Evolutionary conservation across 768 basidiomycete species (phyloP).

Genomic region (Psilocybe cubensis): DNA sequence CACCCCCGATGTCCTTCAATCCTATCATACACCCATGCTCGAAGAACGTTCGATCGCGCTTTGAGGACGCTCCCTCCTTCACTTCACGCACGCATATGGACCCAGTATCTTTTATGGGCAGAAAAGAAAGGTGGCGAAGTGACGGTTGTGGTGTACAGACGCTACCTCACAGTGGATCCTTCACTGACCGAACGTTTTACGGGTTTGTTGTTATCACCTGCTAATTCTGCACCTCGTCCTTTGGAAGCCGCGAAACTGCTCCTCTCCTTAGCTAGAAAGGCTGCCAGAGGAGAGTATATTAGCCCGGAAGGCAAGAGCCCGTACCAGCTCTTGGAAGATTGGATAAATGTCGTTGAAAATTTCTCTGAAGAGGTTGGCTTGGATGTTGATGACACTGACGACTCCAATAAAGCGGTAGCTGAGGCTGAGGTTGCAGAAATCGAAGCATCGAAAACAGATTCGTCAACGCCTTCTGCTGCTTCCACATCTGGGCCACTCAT

Average conservation of each 20-base stretch:
- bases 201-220: slow-evolving; percentile 64
- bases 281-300: slow-evolving; percentile 78
- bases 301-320: slow-evolving; percentile 95
- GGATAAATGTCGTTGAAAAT: slow-evolving; percentile 88
- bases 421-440: slow-evolving; percentile 48
- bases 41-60: slow-evolving; percentile 93
- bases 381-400: slow-evolving; percentile 74
- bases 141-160: slow-evolving; percentile 81
- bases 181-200: slow-evolving; percentile 82
- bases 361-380: slow-evolving; percentile 93
- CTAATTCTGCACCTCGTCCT: slow-evolving; percentile 64
- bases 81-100: slow-evolving; percentile 91
- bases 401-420: slow-evolving; percentile 53
- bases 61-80: slow-evolving; percentile 93
- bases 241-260: slow-evolving; percentile 94
- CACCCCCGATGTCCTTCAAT: slow-evolving; percentile 88
- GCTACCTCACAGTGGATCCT: slow-evolving; percentile 85
- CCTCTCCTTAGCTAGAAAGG: slow-evolving; percentile 81
- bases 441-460: slow-evolving; percentile 33
- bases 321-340: slow-evolving; percentile 91
- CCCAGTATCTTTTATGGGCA: slow-evolving; percentile 90
- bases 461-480: slow-evolving; percentile 37
- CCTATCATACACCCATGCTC: slow-evolving; percentile 87
- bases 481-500: slow-evolving; percentile 66
- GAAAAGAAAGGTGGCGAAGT: slow-evolving; percentile 81